Conservation (phyloP, 2,329 filamentous ascomycete genomes). For the Pseudogymnoascus sp. region DNA sequence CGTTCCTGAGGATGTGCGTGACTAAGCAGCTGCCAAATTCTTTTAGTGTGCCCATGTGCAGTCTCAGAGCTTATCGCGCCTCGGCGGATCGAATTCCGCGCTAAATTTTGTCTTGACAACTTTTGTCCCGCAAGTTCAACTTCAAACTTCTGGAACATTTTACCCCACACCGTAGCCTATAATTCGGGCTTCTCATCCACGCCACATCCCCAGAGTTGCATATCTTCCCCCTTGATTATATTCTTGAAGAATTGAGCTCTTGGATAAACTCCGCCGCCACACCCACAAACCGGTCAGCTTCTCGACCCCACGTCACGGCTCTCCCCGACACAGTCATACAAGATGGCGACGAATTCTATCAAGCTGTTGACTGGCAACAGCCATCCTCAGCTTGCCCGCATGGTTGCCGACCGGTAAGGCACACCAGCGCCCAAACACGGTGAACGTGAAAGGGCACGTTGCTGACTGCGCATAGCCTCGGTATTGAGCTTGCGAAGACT, state of each 20-base stretch:
- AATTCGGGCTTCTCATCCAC: slow-evolving; percentile 2
- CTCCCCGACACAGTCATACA: background rate
- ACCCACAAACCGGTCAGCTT: background rate
- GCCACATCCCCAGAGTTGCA: slow-evolving; percentile 1
- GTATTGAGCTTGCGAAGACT: slow-evolving; percentile 69
- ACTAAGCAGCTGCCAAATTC: background rate
- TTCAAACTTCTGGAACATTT: slow-evolving; percentile 9
- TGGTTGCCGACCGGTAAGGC: slow-evolving; percentile 54
- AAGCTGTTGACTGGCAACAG: slow-evolving; percentile 69
- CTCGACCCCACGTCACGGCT: slow-evolving; percentile 1
- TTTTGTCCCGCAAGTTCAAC: slow-evolving; percentile 9
- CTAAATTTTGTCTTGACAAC: slow-evolving; percentile 8
- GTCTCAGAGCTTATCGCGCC: slow-evolving; percentile 9
- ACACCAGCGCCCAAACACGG: slow-evolving; percentile 14
- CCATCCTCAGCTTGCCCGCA: slow-evolving; percentile 61
- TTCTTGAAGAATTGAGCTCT: slow-evolving; percentile 1
- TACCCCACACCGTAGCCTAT: slow-evolving; percentile 5
- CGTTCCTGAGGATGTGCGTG: background rate
- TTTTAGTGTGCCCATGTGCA: background rate
- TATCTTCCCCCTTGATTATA: background rate
- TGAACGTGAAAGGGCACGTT: background rate
- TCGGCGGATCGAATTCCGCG: slow-evolving; percentile 8
- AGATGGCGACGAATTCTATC: slow-evolving; percentile 64
- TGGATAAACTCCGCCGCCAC: background rate
- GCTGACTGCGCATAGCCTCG: slow-evolving; percentile 44